A percentile compares a stretch with the other conserved stretches of the same genome.
Conservation (phyloP, 2,329 filamentous ascomycete species). For the Penicillium expansum region DNA sequence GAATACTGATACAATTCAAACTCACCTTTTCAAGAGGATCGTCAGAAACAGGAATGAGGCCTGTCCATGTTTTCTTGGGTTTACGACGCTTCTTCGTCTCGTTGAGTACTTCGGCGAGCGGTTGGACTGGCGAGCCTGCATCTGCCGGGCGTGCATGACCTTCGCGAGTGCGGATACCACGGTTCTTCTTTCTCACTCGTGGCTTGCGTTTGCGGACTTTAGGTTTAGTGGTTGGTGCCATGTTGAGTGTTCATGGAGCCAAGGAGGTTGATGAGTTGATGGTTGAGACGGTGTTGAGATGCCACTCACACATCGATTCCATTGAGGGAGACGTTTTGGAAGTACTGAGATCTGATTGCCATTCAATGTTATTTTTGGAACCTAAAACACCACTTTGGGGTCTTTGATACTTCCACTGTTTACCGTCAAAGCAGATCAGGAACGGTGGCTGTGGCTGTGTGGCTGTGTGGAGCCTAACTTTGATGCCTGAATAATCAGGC, state of each 20-base stretch:
- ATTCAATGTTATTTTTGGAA: neutral
- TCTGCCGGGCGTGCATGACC: neutral
- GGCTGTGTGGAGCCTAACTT: neutral
- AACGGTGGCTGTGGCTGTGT: neutral
- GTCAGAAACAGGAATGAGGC: constrained; percentile 20
- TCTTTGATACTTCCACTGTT: constrained; percentile 2
- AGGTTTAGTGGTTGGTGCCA: constrained; percentile 16
- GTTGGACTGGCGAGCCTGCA: neutral
- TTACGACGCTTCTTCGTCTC: constrained; percentile 4
- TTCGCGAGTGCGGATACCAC: constrained; percentile 8
- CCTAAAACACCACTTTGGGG: neutral
- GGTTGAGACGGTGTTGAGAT: neutral
- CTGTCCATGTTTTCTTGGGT: constrained; percentile 7
- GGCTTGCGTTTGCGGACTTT: constrained; percentile 8
- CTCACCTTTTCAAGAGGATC: constrained; percentile 31
- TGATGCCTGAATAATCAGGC: neutral
- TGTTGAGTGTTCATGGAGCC: constrained; percentile 1
- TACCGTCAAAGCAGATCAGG: constrained; percentile 2
- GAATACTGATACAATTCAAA: neutral
- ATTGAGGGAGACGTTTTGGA: neutral
- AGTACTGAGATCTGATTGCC: neutral
- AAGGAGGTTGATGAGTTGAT: neutral
- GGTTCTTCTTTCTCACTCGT: constrained; percentile 8
- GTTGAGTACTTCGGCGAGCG: constrained; percentile 2
- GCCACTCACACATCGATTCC: neutral